phyloP scores from a whole-genome alignment of 1,284 basidiomycete species.

The Microbotryomycetes sp. region DNA sequence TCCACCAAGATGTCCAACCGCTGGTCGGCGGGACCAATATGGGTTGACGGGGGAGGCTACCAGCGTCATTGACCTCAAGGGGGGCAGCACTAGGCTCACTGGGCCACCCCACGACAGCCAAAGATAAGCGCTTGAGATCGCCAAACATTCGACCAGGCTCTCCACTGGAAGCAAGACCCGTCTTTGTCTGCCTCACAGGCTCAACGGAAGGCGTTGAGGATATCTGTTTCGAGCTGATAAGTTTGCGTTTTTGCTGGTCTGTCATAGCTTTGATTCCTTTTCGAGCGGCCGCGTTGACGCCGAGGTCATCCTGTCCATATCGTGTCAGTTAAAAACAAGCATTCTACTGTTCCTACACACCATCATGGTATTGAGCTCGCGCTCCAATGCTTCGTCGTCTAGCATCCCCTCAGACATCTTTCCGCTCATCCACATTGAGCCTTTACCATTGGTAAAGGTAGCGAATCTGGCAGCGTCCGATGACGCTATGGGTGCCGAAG shows the following conservation, averaged over 20 bases:
- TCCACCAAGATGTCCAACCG: conserved; percentile 40
- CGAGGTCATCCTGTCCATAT: conserved; percentile 55
- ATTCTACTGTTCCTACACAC: conserved; percentile 44
- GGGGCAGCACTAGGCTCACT: too few relatives aligned
- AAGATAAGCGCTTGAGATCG: conserved; percentile 50
- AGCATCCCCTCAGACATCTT: conserved; percentile 58
- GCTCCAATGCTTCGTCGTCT: conserved; percentile 42
- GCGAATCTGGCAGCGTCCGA: conserved; percentile 4
- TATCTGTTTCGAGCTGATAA: conserved; percentile 45
- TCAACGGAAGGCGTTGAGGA: conserved; percentile 47
- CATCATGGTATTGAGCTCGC: conserved; percentile 56
- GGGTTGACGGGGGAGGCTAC: too few relatives aligned
- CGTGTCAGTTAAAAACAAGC: background rate
- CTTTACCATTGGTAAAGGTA: conserved; percentile 2
- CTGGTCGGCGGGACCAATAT: too few relatives aligned
- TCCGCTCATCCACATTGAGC: conserved; percentile 51
- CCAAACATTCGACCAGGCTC: conserved; percentile 44
- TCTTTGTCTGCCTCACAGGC: conserved; percentile 41
- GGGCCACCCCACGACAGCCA: conserved; percentile 19
- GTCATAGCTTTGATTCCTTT: conserved; percentile 59
- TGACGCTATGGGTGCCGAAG: background rate
- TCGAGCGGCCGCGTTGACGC: conserved; percentile 61
- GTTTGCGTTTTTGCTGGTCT: conserved; percentile 58
- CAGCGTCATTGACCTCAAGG: too few relatives aligned
- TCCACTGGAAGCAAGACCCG: conserved; percentile 35